These are phyloP conservation scores for Jacaranda mimosifolia DNA, from an alignment of 257 asterid genomes.

Conservation along the genomic window DNA sequence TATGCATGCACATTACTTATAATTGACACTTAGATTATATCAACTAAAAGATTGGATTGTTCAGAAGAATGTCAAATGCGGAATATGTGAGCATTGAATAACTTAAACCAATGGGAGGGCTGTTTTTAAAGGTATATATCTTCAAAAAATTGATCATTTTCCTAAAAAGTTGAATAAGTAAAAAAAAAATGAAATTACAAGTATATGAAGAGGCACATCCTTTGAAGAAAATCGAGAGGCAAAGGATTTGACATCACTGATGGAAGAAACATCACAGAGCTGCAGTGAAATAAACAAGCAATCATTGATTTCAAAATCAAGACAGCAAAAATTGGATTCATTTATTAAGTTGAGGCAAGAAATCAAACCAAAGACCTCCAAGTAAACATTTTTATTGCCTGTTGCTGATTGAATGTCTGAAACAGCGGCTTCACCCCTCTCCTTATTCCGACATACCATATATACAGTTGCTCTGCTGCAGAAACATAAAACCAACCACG, in stretches of 20 bases:
- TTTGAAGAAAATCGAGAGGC: constrained; percentile 73
- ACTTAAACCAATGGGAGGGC: too few species aligned
- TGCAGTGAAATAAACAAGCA: constrained; percentile 32
- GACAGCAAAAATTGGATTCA: not conserved
- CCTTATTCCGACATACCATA: constrained; percentile 87
- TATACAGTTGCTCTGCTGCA: constrained; percentile 87
- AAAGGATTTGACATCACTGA: constrained; percentile 74
- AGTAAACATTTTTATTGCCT: constrained; percentile 74
- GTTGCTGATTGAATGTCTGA: constrained; percentile 70
- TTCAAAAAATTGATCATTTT: not conserved
- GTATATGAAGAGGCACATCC: constrained; percentile 78
- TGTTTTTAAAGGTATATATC: too few species aligned
- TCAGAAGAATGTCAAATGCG: not conserved
- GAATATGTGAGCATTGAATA: not conserved
- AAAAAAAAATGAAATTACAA: constrained; percentile 55
- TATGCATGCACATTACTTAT: not conserved
- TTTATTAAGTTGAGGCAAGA: not conserved
- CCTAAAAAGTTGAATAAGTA: not conserved
- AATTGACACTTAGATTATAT: not conserved
- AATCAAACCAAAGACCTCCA: constrained; percentile 62
- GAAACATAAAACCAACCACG: constrained; percentile 16
- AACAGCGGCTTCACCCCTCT: constrained; percentile 89
- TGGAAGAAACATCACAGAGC: constrained; percentile 87
- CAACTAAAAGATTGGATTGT: not conserved
- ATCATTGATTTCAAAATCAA: not conserved